These are phyloP conservation scores for Solanum tacnaense DNA, from an alignment of 257 asterid genomes.

Conservation along the genomic window DNA sequence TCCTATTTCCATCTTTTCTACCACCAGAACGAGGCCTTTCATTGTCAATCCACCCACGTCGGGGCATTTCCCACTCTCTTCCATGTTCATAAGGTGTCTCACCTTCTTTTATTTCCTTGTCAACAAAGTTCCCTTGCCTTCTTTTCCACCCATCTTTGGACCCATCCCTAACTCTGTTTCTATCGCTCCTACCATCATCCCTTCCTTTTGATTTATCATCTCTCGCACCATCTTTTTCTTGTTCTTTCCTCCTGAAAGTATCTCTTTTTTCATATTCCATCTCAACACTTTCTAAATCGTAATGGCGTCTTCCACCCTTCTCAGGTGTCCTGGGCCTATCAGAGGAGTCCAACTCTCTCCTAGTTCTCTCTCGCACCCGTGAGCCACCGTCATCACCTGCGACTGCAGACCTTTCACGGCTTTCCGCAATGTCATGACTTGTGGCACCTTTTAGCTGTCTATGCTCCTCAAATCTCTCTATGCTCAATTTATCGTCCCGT, in stretches of 20 bases:
- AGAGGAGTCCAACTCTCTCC: slow-evolving; percentile 47
- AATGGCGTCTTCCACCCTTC: slow-evolving; percentile 47
- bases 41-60: slow-evolving; percentile 75
- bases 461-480: slow-evolving; percentile 50
- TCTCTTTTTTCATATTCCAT: slow-evolving; percentile 48
- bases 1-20: slow-evolving; percentile 88
- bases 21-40: slow-evolving; percentile 60
- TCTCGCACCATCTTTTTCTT: slow-evolving; percentile 54
- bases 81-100: slow-evolving; percentile 51
- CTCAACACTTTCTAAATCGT: slow-evolving; percentile 46
- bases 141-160: slow-evolving; percentile 69
- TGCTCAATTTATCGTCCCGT: slow-evolving; percentile 28
- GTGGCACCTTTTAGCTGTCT: slow-evolving; percentile 28
- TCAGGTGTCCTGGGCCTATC: slow-evolving; percentile 54
- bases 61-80: slow-evolving; percentile 86
- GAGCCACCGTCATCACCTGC: slow-evolving; percentile 45
- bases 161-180: slow-evolving; percentile 58
- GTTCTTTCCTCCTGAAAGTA: slow-evolving; percentile 59
- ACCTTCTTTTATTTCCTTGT: slow-evolving; percentile 55
- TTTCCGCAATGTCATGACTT: slow-evolving; percentile 29
- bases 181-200: slow-evolving; percentile 72
- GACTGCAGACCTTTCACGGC: slow-evolving; percentile 32
- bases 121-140: slow-evolving; percentile 44
- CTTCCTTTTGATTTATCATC: slow-evolving; percentile 75
- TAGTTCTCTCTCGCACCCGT: slow-evolving; percentile 43